Conservation (phyloP, 148 eudicot genomes). For the Pouteria glomerata region DNA sequence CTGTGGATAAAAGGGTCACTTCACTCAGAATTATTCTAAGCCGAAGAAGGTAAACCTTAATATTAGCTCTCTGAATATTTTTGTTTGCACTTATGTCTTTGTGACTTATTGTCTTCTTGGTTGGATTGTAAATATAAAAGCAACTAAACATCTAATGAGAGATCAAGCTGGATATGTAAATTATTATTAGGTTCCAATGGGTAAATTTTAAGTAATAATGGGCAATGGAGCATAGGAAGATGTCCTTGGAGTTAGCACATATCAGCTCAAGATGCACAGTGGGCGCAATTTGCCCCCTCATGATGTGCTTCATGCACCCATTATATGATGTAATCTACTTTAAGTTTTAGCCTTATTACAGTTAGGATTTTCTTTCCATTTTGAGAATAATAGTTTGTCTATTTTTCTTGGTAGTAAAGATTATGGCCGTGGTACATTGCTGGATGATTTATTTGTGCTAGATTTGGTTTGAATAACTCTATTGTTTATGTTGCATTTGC, state of each 20-base stretch:
- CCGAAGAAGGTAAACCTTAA: not conserved
- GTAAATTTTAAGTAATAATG: not conserved
- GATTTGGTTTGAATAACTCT: not conserved
- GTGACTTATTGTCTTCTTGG: not conserved
- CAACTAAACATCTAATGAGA: not conserved
- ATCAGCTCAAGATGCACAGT: too few species aligned
- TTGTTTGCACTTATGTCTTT: not conserved
- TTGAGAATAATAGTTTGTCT: too few species aligned
- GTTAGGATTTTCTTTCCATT: not conserved
- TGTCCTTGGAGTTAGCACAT: not conserved
- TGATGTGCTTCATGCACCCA: constrained; percentile 2
- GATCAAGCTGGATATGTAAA: not conserved
- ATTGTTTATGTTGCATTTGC: not conserved
- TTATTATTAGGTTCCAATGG: not conserved
- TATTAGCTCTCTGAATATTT: not conserved
- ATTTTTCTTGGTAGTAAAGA: not conserved
- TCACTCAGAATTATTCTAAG: not conserved
- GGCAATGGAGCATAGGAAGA: not conserved
- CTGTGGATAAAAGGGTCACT: not conserved
- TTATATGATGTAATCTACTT: not conserved
- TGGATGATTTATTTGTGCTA: not conserved
- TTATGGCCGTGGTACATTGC: not conserved
- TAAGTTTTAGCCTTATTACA: not conserved
- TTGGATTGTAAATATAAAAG: not conserved
- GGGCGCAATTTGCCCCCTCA: not conserved